A percentile compares a stretch with the other conserved stretches of the same genome.
Conservation (phyloP, 2,329 filamentous ascomycete genomes). For the Rhynchosporium secalis region DNA sequence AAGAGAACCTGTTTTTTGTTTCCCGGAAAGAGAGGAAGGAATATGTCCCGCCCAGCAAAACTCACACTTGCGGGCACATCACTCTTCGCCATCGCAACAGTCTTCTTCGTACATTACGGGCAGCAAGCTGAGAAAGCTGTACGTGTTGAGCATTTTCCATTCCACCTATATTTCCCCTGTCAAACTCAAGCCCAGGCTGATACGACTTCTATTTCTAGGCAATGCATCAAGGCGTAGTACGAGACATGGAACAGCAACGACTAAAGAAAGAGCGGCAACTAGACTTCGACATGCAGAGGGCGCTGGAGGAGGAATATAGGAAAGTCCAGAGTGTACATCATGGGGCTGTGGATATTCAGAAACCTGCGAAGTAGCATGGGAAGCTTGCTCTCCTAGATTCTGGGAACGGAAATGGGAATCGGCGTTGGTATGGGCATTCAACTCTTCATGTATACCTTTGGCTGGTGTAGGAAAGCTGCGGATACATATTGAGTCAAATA, state of each 20-base stretch:
- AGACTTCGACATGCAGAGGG: constrained; percentile 90
- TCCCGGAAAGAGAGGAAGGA: background rate
- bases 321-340: constrained; percentile 79
- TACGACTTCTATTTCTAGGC: constrained; percentile 54
- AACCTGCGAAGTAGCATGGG: constrained; percentile 22
- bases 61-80: constrained; percentile 79
- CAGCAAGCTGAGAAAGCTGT: constrained; percentile 84
- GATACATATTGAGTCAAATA: constrained; percentile 15
- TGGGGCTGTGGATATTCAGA: constrained; percentile 36
- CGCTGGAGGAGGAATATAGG: constrained; percentile 84
- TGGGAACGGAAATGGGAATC: too few species aligned
- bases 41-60: constrained; percentile 90
- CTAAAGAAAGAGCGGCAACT: constrained; percentile 87
- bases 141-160: constrained; percentile 40
- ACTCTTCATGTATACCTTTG: background rate
- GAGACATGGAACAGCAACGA: constrained; percentile 91
- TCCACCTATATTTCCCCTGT: background rate
- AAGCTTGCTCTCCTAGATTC: background rate
- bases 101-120: constrained; percentile 85
- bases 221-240: constrained; percentile 93
- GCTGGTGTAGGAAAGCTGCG: constrained; percentile 10
- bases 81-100: constrained; percentile 71
- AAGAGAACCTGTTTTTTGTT: background rate
- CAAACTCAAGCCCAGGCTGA: background rate
- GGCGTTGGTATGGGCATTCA: background rate